Conservation (phyloP, 202 grass and related monocot species). For the Eragrostis tef region DNA sequence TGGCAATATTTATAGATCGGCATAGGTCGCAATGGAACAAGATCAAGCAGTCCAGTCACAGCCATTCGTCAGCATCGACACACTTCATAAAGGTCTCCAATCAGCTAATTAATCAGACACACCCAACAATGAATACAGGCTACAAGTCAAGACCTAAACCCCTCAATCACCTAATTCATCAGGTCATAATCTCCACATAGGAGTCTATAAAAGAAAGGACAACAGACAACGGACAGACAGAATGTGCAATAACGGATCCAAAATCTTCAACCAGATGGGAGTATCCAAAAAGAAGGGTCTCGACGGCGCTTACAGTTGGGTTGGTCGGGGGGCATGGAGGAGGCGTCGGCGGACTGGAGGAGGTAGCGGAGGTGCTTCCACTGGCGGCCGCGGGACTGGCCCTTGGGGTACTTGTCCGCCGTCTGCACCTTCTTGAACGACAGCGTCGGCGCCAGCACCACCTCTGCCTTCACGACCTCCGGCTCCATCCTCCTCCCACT, state of each 20-base stretch:
- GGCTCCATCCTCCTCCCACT: conserved; percentile 55
- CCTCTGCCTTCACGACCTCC: conserved; percentile 68
- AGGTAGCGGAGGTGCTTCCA: conserved; percentile 96
- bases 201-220: neutral
- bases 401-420: conserved; percentile 93
- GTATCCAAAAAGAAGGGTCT: neutral
- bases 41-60: neutral
- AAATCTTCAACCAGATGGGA: neutral
- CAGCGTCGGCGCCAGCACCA: conserved; percentile 66
- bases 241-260: conserved; percentile 3
- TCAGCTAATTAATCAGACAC: neutral
- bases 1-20: neutral
- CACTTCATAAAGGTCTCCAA: neutral
- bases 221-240: neutral
- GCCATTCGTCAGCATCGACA: conserved; percentile 11
- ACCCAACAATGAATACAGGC: neutral
- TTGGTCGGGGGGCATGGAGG: conserved; percentile 56
- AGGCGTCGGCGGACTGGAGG: conserved; percentile 73
- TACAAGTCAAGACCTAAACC: neutral
- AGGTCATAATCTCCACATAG: neutral
- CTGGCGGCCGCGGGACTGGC: conserved; percentile 83
- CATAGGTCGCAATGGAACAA: neutral
- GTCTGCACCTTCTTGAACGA: conserved; percentile 91
- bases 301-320: conserved; percentile 66
- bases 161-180: neutral